Base-by-base conservation (phyloP, 129 eudicot genomes). In the Tagetes erecta region DNA sequence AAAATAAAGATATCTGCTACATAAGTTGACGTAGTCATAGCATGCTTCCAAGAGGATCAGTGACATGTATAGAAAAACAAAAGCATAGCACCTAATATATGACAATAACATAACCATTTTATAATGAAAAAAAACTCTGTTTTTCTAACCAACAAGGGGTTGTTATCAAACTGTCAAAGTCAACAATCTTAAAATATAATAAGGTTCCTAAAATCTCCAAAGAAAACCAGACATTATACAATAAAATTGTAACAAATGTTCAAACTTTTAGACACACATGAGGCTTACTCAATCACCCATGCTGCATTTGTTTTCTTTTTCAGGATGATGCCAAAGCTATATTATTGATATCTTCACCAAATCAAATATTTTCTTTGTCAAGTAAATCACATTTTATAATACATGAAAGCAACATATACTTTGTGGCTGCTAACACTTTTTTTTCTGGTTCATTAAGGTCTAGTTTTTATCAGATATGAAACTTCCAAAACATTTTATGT, bases 271-370 rank as follows among this genome's bases (percentile, higher is more conserved):
- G 30, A 62, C 45, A 38, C 10, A 62, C 45, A 62, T 4, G 67
- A 62, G 7, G 66, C 34, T 62, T 35, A 37, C 45, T 62, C 67
- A 37, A 63, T 62, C 31, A 62, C 42, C 8, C 67, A 31, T 58
- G 64, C 64, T 33, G 34, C n/a, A 59, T 59, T 4, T 9, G 10
- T 27, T 33, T 8, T 1, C 2, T 12, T 59, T 58, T 33, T 58
- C n/a, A 33, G 14, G 67, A 11, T 12, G 30, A 62, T 62, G 67
- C 67, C 67, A 63, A 60, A 60, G 67, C 36, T 60, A 8, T 36
- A 36, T 7, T 34, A 10, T 36, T 60, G 42, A 11, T 9, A 60
- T 60, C 27, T 60, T 11, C 67, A 60, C 12, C 9, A 60, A 58
- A 60, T 35, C 8, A 60, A 5, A 8, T 60, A 13, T 58, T 8